Conservation (phyloP, 768 basidiomycete species). For the Tubosaeta brunneosetosa region DNA sequence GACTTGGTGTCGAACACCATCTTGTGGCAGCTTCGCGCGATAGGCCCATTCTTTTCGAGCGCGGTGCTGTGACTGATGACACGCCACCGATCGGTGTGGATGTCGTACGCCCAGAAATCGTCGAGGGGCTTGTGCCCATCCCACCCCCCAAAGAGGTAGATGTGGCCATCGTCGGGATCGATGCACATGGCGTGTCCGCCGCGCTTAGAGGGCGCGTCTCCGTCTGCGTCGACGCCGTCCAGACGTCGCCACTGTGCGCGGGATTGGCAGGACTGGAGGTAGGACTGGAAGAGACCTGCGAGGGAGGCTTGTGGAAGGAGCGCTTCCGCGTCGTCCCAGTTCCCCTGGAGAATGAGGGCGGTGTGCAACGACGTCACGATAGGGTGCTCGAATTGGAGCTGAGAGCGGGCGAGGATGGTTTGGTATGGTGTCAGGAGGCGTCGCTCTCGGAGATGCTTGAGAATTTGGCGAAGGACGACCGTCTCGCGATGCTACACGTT, state of each 20-base stretch:
- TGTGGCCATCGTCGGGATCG: constrained; percentile 53
- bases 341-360: constrained; percentile 58
- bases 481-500: constrained; percentile 58
- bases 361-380: constrained; percentile 62
- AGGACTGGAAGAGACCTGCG: constrained; percentile 57
- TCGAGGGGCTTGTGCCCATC: constrained; percentile 67
- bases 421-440: constrained; percentile 61
- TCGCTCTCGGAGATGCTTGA: constrained; percentile 64
- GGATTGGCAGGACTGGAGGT: constrained; percentile 51
- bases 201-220: constrained; percentile 59
- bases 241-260: constrained; percentile 59
- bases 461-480: constrained; percentile 51
- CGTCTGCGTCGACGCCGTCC: constrained; percentile 54
- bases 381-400: constrained; percentile 54
- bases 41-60: constrained; percentile 59
- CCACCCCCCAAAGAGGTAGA: constrained; percentile 81
- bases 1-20: constrained; percentile 75
- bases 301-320: constrained; percentile 47
- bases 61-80: constrained; percentile 53
- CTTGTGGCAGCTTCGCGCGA: constrained; percentile 72
- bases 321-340: constrained; percentile 56
- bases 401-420: constrained; percentile 18
- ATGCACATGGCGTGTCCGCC: constrained; percentile 84
- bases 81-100: constrained; percentile 57
- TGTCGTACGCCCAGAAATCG: constrained; percentile 74